Percentiles rank a stretch among this genome's conserved stretches.
These are phyloP conservation scores for Coemansia sp. DNA, from an alignment of 192 early-diverging fungal species.

Conservation along the genomic window DNA sequence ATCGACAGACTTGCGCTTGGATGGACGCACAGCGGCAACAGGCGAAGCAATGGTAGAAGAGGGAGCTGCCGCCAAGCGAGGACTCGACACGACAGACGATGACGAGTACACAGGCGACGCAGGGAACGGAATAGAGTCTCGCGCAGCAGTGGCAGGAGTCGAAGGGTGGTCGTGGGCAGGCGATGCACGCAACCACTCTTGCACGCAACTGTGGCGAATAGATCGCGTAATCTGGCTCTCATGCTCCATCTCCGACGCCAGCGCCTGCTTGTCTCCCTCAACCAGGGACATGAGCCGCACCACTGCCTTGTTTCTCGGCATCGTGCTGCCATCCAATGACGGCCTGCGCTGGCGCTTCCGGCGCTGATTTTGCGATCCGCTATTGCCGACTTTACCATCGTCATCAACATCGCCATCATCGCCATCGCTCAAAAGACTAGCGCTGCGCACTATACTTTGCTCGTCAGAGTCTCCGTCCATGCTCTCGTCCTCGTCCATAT, in stretches of 20 bases:
- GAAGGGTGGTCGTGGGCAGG: background rate
- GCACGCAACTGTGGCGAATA: conserved; percentile 45
- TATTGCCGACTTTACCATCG: no score
- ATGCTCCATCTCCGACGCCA: conserved; percentile 52
- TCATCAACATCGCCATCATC: conserved; percentile 8
- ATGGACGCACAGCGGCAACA: background rate
- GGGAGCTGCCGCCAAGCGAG: conserved; percentile 7
- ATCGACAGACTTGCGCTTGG: conserved; percentile 42
- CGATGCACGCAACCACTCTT: conserved; percentile 48
- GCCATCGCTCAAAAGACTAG: conserved; percentile 1
- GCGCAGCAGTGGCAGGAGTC: background rate
- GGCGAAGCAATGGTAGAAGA: background rate
- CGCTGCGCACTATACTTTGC: background rate
- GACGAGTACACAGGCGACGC: conserved; percentile 20
- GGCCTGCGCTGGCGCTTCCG: conserved; percentile 9
- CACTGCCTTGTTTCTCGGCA: conserved; percentile 49
- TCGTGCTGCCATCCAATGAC: conserved; percentile 14
- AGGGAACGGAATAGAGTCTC: conserved; percentile 13
- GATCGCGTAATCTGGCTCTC: conserved; percentile 49
- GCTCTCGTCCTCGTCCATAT: conserved; percentile 37
- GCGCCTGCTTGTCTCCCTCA: conserved; percentile 39
- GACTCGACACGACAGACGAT: conserved; percentile 30
- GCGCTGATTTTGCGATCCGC: background rate
- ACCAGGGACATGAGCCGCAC: conserved; percentile 43
- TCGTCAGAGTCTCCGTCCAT: conserved; percentile 12